Evolutionary conservation across 495 filamentous ascomycete genomes (phyloP), one percentile per base, ranked within the genome.

Genomic region (Cenococcum geophilum): DNA sequence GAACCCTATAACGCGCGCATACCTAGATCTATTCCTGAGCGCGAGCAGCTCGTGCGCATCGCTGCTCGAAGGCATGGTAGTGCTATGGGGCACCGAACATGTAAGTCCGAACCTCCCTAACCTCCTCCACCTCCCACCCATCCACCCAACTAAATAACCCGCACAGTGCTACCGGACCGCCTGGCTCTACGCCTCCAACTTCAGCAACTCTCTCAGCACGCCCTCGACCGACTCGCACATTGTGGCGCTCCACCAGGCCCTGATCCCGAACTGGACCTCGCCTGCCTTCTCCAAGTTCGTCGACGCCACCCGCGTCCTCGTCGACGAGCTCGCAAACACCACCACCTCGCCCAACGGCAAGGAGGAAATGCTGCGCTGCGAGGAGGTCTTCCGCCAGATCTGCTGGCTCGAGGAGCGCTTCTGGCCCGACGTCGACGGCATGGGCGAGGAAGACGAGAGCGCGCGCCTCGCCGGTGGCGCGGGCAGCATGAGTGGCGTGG

Each of bases 21-120:
- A 83, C 61, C 75, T 80, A 16, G 80, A 84, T 69, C 68, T 84
- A 56, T 81, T 85, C 59, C 73, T 77, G 66, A 78, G 74, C n/a
- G 79, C 76, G 16, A 76, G 72, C 14, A 76, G 77, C 64, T 57
- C 76, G 0, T 76, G 72, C 36, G 68, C 72, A 5, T 75, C 73
- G 5, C 55, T 83, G 70, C 70, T 90, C 16, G 86, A 89, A 68
- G 87, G 85, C 9, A 70, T 89, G 59, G 77, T 88, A 9, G 80
- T 88, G 21, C 78, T 90, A 20, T 92, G 87, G 85, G 83, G 85
- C 25, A 89, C 85, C 11, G 88, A 92, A 76, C 79, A 75, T 50
- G 73, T 74, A 61, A 60, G 73, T 64, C 12, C 14, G 58, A 20
- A 40, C 36, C 8, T 40, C 8, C 36, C 36, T 14, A 40, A 55